A percentile compares a stretch with the other conserved stretches of the same genome.
These are phyloP conservation scores for Fennellomyces sp. DNA, from an alignment of 371 early-diverging fungal genomes.

Conservation along the genomic window DNA sequence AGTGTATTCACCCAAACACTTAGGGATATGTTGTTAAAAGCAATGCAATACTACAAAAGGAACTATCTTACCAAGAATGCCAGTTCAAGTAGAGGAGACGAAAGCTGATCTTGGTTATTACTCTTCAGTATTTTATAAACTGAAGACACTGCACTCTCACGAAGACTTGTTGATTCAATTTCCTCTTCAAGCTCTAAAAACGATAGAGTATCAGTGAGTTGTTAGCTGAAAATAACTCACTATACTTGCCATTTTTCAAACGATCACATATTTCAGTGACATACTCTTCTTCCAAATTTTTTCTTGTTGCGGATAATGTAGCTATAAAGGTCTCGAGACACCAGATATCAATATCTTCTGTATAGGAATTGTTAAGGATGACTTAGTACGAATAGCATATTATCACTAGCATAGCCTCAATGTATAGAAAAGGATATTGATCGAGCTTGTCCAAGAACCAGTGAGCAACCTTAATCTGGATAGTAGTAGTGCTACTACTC, in stretches of 20 bases:
- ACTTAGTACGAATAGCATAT: not conserved
- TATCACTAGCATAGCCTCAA: too few species aligned
- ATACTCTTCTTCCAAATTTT: conserved; percentile 22
- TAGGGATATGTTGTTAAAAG: conserved; percentile 7
- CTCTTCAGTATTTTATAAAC: conserved; percentile 27
- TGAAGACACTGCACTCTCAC: conserved; percentile 20
- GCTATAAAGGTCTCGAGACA: conserved; percentile 18
- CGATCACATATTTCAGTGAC: conserved; percentile 22
- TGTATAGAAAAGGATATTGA: conserved; percentile 27
- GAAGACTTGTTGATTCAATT: conserved; percentile 9
- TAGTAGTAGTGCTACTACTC: not conserved
- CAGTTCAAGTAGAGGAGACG: conserved; percentile 1
- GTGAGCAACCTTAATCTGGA: conserved; percentile 10
- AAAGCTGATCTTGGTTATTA: conserved; percentile 1
- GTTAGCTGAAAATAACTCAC: not conserved
- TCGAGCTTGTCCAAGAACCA: conserved; percentile 26
- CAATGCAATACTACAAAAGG: too few species aligned
- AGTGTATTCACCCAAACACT: conserved; percentile 34
- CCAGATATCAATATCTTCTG: conserved; percentile 11
- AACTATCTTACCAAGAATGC: conserved; percentile 8
- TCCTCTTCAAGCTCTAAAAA: conserved; percentile 12
- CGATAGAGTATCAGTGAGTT: not conserved
- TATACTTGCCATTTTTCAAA: conserved; percentile 20
- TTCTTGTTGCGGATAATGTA: conserved; percentile 14
- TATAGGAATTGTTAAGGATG: conserved; percentile 12